Evolutionary conservation across 2,329 filamentous ascomycete genomes (phyloP), one percentile per base, ranked within the genome.

Genomic region (Colletotrichum liaoningense): DNA sequence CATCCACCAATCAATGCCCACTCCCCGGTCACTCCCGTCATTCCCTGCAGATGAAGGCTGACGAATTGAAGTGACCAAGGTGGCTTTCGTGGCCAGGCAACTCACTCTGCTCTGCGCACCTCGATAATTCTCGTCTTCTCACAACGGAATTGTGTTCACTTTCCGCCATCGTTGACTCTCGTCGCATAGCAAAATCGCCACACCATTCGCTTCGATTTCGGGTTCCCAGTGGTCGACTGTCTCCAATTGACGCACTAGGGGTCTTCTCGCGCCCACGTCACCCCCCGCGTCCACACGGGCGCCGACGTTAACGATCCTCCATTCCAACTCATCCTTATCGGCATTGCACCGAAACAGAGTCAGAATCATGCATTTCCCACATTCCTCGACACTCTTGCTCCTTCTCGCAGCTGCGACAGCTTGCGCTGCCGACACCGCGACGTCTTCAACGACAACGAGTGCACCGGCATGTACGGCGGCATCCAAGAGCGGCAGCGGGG

Each of bases 391-490:
- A 19, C 65, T 85, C 42, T 76, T 85, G 57, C 76, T 84, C 30
- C 76, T 85, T 59, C 77, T 85, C 49, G 81, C 80, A 30, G 75
- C 78, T 9, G 78, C 80, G 52, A 56, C 74, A 63, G 68, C 78
- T 52, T 26, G 78, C 71, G 81, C 81, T 57, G 77, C 83, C 52
- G 81, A 83, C 26, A 67, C 62, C 12, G 57, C 72, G 38, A 66
- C 72, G 5, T 52, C 68, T 12, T 83, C 85, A 5, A 80, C 84
- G 1, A 87, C 87, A 1, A 79, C 85, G 1, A 83, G 83, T 33
- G 82, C 81, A 9, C 86, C 86, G 30, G 84, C 86, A 38, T 91
- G 89, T 78, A 91, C 89, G 8, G 89, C 89, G 0, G 87, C 88
- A 8, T 88, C 88, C 12, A 86, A 87, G 3, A 86, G 85, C 52